Evolutionary conservation across 176 grass and related monocot species (phyloP).

Genomic region (Juncus inflexus): DNA sequence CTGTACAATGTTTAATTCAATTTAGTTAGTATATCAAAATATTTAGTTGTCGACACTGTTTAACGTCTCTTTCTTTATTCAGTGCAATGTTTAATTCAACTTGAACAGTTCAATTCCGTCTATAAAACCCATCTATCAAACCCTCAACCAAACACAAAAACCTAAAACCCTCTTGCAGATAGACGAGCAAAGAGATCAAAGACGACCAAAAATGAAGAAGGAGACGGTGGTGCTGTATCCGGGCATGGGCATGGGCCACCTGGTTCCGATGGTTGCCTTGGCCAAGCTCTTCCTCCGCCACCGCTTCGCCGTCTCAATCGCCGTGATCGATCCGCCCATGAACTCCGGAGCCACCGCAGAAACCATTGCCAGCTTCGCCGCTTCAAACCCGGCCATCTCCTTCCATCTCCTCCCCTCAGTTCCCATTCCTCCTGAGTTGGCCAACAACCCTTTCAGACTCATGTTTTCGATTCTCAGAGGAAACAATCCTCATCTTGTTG

Average conservation of each 20-base stretch:
- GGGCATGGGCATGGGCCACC: constrained; percentile 39
- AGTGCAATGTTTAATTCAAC: no score
- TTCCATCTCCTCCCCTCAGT: constrained; percentile 45
- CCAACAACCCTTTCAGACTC: not conserved
- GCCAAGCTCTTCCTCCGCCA: constrained; percentile 39
- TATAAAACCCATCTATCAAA: no score
- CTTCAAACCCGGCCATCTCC: constrained; percentile 31
- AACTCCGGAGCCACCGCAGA: constrained; percentile 4
- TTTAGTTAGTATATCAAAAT: no score
- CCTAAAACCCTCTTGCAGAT: no score
- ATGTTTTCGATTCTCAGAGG: constrained; percentile 22
- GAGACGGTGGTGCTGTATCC: constrained; percentile 46
- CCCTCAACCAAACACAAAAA: no score
- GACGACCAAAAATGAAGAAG: constrained; percentile 9
- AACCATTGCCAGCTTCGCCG: constrained; percentile 15
- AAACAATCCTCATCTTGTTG: constrained; percentile 28
- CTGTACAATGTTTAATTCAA: no score
- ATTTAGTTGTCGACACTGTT: no score
- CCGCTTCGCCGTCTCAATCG: constrained; percentile 28
- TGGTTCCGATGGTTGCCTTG: constrained; percentile 51
- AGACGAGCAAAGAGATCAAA: no score
- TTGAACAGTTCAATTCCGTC: no score
- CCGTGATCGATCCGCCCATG: constrained; percentile 20
- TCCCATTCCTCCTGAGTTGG: not conserved
- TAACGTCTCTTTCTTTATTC: no score